A percentile compares a stretch with the other conserved stretches of the same genome.
phyloP scores from a whole-genome alignment of 2,329 filamentous ascomycete species.

The Xylariaceae sp. region DNA sequence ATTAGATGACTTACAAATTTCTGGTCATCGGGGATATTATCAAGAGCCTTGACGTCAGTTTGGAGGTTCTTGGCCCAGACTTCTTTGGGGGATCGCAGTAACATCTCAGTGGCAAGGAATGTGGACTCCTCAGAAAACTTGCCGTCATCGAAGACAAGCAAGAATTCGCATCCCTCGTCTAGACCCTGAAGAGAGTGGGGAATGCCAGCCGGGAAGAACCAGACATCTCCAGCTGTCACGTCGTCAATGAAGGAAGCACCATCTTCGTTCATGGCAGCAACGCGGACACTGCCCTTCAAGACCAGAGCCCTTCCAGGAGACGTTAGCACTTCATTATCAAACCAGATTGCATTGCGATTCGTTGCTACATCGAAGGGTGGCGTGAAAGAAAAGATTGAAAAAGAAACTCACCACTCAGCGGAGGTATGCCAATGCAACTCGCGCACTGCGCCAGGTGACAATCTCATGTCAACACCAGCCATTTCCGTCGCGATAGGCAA shows the following conservation, averaged over 20 bases:
- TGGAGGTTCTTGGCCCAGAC: conserved; percentile 56
- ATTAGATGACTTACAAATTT: conserved; percentile 37
- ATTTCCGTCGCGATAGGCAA: conserved; percentile 50
- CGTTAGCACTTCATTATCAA: conserved; percentile 8
- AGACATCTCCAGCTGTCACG: conserved; percentile 49
- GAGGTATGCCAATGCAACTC: conserved; percentile 63
- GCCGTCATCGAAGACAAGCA: conserved; percentile 60
- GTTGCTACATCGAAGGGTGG: too few species aligned
- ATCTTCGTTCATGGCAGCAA: conserved; percentile 51
- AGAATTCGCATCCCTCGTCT: conserved; percentile 54
- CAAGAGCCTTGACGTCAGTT: conserved; percentile 45
- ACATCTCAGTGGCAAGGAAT: conserved; percentile 54
- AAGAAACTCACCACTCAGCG: conserved; percentile 25
- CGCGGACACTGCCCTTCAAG: conserved; percentile 52
- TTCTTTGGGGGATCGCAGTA: conserved; percentile 48
- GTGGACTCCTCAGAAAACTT: conserved; percentile 58
- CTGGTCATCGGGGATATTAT: conserved; percentile 45
- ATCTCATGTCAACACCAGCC: conserved; percentile 59
- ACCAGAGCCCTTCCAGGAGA: conserved; percentile 39
- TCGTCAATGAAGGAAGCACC: conserved; percentile 48
- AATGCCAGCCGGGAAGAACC: conserved; percentile 31
- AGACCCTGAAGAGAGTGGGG: conserved; percentile 50
- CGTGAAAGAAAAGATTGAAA: too few species aligned
- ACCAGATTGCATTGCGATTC: neutral
- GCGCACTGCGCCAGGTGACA: conserved; percentile 55